Conservation (phyloP, 345 rosid species). For the Salix arbutifolia region DNA sequence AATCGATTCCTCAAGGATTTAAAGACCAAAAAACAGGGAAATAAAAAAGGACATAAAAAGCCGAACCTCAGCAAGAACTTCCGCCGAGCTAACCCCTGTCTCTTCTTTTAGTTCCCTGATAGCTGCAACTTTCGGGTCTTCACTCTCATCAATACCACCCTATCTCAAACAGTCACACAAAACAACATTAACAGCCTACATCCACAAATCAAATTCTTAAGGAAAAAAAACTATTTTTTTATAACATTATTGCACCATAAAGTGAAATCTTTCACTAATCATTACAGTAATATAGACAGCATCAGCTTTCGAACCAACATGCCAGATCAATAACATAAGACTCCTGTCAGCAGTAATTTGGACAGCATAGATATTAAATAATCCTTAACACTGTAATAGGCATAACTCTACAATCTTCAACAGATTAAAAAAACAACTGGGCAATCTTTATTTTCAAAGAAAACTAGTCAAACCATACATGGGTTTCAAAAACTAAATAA, state of each 20-base stretch:
- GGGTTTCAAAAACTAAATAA: not conserved
- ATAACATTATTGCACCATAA: not conserved
- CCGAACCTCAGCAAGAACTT: slow-evolving; percentile 70
- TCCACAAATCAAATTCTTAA: not conserved
- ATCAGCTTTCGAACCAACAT: too few relatives aligned
- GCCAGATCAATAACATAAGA: not conserved
- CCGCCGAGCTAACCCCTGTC: slow-evolving; percentile 79
- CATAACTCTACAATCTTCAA: not conserved
- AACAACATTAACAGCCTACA: not conserved
- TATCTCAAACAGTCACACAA: slow-evolving; percentile 10
- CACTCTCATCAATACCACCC: slow-evolving; percentile 89
- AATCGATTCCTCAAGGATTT: not conserved
- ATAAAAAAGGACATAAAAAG: slow-evolving; percentile 10
- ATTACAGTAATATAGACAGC: not conserved
- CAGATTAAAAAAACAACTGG: not conserved
- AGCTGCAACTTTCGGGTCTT: slow-evolving; percentile 87
- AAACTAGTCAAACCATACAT: not conserved
- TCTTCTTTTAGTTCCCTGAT: slow-evolving; percentile 88
- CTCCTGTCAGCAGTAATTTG: not conserved
- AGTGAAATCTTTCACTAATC: not conserved
- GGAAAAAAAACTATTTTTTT: not conserved
- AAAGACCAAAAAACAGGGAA: not conserved
- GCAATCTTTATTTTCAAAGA: not conserved
- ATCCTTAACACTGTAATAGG: not conserved
- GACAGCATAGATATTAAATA: not conserved